A percentile compares a stretch with the other conserved stretches of the same genome.
phyloP scores from a whole-genome alignment of 2,329 filamentous ascomycete species.

The Colletotrichum caudatum region DNA sequence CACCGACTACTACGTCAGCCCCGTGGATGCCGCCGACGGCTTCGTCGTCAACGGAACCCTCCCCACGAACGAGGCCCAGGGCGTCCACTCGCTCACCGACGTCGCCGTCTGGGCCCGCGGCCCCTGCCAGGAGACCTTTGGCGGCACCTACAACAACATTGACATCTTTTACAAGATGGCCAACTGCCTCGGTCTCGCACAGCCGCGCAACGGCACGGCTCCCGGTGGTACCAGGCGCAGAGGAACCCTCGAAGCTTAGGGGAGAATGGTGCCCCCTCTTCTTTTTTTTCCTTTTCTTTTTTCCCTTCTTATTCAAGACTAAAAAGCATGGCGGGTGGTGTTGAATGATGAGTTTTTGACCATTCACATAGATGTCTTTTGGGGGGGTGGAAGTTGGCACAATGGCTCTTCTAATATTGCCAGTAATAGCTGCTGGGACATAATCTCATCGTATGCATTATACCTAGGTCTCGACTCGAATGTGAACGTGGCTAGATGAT shows the following conservation, averaged over 20 bases:
- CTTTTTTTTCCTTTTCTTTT: background rate
- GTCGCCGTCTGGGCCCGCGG: conserved; percentile 83
- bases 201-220: conserved; percentile 37
- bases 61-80: conserved; percentile 71
- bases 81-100: conserved; percentile 82
- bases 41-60: conserved; percentile 83
- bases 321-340: conserved; percentile 28
- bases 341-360: conserved; percentile 3
- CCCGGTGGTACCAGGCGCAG: conserved; percentile 13
- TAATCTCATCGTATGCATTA: background rate
- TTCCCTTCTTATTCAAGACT: background rate
- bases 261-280: background rate
- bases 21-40: conserved; percentile 73
- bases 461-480: no score
- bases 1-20: conserved; percentile 74
- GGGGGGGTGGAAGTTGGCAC: background rate
- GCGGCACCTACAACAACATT: conserved; percentile 76
- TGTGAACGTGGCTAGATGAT: background rate
- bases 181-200: conserved; percentile 70
- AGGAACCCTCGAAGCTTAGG: conserved; percentile 11
- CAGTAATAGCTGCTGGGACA: conserved; percentile 3
- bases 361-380: background rate
- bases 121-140: conserved; percentile 82
- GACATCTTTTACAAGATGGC: conserved; percentile 83
- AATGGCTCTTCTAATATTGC: background rate